phyloP scores from a whole-genome alignment of 257 asterid species.

The Petunia secreta region DNA sequence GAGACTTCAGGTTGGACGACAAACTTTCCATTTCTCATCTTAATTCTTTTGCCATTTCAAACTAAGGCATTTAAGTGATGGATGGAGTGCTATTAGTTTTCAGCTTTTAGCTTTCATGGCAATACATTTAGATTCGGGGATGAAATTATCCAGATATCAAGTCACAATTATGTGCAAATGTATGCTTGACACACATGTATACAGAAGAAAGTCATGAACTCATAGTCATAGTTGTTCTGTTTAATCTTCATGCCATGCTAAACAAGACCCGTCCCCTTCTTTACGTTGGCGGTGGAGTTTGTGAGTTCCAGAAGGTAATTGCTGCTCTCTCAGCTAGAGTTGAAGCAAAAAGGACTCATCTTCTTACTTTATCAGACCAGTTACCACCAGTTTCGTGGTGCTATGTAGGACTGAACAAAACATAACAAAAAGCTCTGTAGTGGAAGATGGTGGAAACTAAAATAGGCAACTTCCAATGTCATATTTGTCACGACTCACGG shows the following conservation, averaged over 20 bases:
- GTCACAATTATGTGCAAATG: too few species aligned
- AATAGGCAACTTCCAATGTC: not conserved
- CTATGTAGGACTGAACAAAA: not conserved
- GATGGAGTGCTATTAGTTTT: not conserved
- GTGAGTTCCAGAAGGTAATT: too few species aligned
- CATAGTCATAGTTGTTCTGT: too few species aligned
- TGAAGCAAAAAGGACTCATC: too few species aligned
- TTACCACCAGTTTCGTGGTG: not conserved
- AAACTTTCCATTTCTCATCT: not conserved
- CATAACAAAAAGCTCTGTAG: not conserved
- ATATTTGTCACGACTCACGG: not conserved
- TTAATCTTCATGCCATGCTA: too few species aligned
- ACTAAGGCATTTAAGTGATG: not conserved
- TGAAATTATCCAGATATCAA: not conserved
- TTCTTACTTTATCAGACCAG: too few species aligned
- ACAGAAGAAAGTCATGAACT: too few species aligned
- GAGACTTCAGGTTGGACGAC: too few species aligned
- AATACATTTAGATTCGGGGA: not conserved
- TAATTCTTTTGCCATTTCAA: not conserved
- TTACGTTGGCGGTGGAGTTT: too few species aligned
- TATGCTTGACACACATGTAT: too few species aligned
- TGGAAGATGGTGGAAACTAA: not conserved
- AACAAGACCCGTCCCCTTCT: too few species aligned
- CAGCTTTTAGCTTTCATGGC: not conserved
- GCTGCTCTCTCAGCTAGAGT: too few species aligned